Evolutionary conservation across 2,329 filamentous ascomycete genomes (phyloP).

Genomic region (Trichoderma pleuroti): DNA sequence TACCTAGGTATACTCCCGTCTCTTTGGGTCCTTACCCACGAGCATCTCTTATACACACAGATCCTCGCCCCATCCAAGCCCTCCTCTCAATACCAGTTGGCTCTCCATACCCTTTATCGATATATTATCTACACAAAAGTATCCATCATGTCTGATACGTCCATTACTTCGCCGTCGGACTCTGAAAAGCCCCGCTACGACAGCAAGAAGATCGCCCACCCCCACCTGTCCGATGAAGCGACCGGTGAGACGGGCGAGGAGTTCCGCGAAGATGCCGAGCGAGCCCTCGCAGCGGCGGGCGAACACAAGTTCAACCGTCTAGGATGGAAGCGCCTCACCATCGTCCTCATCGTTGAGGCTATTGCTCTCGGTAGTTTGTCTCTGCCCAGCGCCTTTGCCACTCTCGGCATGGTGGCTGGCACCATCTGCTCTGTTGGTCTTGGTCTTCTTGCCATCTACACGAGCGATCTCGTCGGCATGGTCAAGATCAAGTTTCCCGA

Average conservation of each 20-base stretch:
- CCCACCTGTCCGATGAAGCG: constrained; percentile 24
- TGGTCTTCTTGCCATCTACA: constrained; percentile 47
- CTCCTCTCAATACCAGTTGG: neutral
- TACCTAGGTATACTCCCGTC: neutral
- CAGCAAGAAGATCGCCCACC: constrained; percentile 20
- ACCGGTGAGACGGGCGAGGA: constrained; percentile 38
- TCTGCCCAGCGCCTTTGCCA: constrained; percentile 50
- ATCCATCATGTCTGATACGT: constrained; percentile 18
- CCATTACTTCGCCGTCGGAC: constrained; percentile 11
- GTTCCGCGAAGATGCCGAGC: constrained; percentile 48
- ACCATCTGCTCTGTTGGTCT: constrained; percentile 41
- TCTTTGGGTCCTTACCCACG: neutral
- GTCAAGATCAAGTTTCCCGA: constrained; percentile 51
- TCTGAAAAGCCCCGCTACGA: constrained; percentile 18
- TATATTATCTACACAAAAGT: neutral
- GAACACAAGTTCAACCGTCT: constrained; percentile 49
- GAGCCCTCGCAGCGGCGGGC: constrained; percentile 45
- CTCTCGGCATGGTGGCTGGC: constrained; percentile 52
- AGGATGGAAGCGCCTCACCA: constrained; percentile 55
- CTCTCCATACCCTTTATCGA: neutral
- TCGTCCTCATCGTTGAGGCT: constrained; percentile 55
- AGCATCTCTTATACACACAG: neutral
- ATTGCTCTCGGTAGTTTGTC: constrained; percentile 53
- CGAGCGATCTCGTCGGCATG: constrained; percentile 45
- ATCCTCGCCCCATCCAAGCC: neutral